Evolutionary conservation across 768 basidiomycete genomes (phyloP).

Genomic region (Mycena galopus): DNA sequence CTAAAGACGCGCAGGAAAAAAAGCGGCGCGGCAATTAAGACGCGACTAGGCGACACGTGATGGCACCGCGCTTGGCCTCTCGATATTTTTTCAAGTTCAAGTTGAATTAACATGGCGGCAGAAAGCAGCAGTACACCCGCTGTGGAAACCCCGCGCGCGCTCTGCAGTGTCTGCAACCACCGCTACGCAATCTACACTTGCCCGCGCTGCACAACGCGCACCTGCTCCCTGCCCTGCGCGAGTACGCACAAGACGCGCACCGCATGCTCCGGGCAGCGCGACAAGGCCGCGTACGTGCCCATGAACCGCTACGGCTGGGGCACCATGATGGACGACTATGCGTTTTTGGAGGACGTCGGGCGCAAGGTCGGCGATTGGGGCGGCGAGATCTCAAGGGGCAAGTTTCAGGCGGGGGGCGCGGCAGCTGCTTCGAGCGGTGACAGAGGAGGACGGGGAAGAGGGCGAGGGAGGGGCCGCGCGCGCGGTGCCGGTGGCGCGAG

Average conservation of each 20-base stretch:
- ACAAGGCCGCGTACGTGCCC: slow-evolving; percentile 80
- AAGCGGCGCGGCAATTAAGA: slow-evolving; percentile 4
- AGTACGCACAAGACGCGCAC: slow-evolving; percentile 71
- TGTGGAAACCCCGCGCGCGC: slow-evolving; percentile 25
- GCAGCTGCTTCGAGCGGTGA: slow-evolving; percentile 39
- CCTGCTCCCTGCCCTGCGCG: slow-evolving; percentile 82
- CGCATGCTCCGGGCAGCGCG: slow-evolving; percentile 78
- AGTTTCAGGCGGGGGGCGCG: slow-evolving; percentile 58
- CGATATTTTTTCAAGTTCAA: neutral
- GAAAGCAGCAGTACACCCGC: slow-evolving; percentile 14
- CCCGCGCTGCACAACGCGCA: slow-evolving; percentile 77
- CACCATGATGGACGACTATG: slow-evolving; percentile 90
- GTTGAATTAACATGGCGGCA: neutral
- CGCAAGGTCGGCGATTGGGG: slow-evolving; percentile 84
- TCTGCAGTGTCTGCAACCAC: slow-evolving; percentile 65
- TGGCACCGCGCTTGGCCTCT: neutral
- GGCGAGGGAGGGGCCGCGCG: slow-evolving; percentile 45
- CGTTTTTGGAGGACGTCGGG: slow-evolving; percentile 86
- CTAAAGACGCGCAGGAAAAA: neutral
- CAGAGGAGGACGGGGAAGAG: slow-evolving; percentile 40
- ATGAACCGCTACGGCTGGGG: slow-evolving; percentile 91
- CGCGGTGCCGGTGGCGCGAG: slow-evolving; percentile 51
- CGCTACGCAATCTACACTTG: slow-evolving; percentile 78
- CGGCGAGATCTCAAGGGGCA: slow-evolving; percentile 72
- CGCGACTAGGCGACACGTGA: slow-evolving; percentile 19